Evolutionary conservation across 2,329 filamentous ascomycete species (phyloP), one percentile per base, ranked within the genome.

Genomic region (Rhynchosporium agropyri): DNA sequence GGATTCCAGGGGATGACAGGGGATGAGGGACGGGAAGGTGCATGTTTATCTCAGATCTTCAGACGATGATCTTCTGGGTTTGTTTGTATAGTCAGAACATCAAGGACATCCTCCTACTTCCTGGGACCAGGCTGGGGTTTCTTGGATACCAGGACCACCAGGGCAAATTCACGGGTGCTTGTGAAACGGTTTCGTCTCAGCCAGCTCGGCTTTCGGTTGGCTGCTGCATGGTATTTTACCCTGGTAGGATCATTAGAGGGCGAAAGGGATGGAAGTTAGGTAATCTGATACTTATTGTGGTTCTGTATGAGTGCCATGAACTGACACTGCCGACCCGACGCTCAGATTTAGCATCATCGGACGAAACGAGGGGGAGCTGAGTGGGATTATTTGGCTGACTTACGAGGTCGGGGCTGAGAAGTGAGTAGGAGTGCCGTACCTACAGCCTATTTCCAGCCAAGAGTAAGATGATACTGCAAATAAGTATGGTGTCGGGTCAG

Each of bases 131-230:
- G 20, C 36, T 42, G n/a, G 28, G 49, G n/a, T 8, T 36, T 5
- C 36, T 15, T 36, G 31, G 12, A 6, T 10, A 40, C 9, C 31
- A 12, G 12, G 31, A n/a, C 36, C 15, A 29, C n/a, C 31, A 43
- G 20, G 36, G 26, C 64, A 38, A 58, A 45, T 48, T 48, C 40
- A 36, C 61, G 62, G 61, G 40, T 60, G 51, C 48, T 31, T 66
- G 60, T 60, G 66, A 69, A 69, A 67, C 64, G 6, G 63, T 68
- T 67, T 69, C 67, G 66, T 67, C 64, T 68, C 66, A 67, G 65
- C 54, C 58, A 48, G 53, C 48, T 20, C 20, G 20, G 20, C 20
- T 20, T 20, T 20, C 20, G 45, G 31, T 61, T 38, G 50, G 40
- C 33, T 60, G 28, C 31, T 53, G 50, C 20, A 20, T 20, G 43